Conservation (phyloP, 2,329 filamentous ascomycete genomes). For the Pestalotiopsis fici region DNA sequence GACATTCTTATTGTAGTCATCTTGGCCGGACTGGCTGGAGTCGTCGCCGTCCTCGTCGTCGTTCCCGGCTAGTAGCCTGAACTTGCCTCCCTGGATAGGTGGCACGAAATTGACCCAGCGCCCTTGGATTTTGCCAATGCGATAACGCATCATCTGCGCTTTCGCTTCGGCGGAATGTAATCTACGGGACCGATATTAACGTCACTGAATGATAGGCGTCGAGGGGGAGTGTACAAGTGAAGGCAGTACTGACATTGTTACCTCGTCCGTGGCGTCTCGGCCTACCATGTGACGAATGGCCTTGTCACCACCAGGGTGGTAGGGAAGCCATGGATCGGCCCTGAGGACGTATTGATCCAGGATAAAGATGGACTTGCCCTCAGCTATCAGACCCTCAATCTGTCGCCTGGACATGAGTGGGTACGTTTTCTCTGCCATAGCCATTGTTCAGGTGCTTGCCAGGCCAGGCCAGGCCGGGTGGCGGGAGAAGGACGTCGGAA, state of each 20-base stretch:
- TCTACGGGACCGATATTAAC: conserved; percentile 44
- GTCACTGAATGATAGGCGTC: conserved; percentile 11
- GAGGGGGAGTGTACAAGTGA: conserved; percentile 11
- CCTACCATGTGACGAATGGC: conserved; percentile 92
- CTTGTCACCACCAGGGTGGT: conserved; percentile 90
- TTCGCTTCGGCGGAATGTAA: conserved; percentile 81
- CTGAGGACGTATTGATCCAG: conserved; percentile 81
- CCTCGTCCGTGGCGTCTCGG: conserved; percentile 90
- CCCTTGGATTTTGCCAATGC: conserved; percentile 80
- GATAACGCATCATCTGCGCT: conserved; percentile 76
- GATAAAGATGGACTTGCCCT: conserved; percentile 78
- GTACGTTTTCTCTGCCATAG: conserved; percentile 37
- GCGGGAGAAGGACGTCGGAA: neutral
- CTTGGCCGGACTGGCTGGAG: neutral
- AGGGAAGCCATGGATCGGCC: conserved; percentile 84
- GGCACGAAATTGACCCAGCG: conserved; percentile 86
- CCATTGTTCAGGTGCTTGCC: neutral
- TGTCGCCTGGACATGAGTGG: conserved; percentile 59
- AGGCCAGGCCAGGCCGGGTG: neutral
- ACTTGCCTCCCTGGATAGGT: conserved; percentile 87
- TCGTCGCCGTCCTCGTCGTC: conserved; percentile 27
- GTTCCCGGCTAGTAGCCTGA: conserved; percentile 51
- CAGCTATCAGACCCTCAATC: conserved; percentile 81
- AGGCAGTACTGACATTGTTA: conserved; percentile 70
- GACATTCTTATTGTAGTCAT: conserved; percentile 28